phyloP scores from a whole-genome alignment of 768 basidiomycete species.

The Boletus huronensis region DNA sequence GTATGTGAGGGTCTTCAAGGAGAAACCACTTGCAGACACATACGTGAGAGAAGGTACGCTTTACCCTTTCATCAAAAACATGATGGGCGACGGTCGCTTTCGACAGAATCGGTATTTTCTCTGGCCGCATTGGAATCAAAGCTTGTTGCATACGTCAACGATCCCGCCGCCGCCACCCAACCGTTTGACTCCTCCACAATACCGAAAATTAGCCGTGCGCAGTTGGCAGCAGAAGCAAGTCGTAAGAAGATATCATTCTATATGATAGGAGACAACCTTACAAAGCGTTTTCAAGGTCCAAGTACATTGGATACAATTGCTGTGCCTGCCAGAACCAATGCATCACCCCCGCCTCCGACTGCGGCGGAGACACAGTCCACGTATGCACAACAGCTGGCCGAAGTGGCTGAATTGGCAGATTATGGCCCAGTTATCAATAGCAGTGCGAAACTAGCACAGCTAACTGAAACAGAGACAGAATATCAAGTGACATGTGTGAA shows the following conservation, averaged over 20 bases:
- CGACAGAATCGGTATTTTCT: slow-evolving; percentile 88
- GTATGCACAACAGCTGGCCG: slow-evolving; percentile 80
- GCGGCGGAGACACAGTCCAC: slow-evolving; percentile 86
- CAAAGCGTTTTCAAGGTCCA: slow-evolving; percentile 51
- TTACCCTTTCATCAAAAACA: background rate
- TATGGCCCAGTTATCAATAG: slow-evolving; percentile 91
- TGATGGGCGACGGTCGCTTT: background rate
- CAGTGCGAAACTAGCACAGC: slow-evolving; percentile 68
- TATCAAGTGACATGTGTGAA: slow-evolving; percentile 97
- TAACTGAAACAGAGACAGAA: slow-evolving; percentile 97
- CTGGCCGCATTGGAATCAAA: slow-evolving; percentile 86
- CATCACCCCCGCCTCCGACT: slow-evolving; percentile 70
- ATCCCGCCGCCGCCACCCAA: slow-evolving; percentile 61
- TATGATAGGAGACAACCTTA: slow-evolving; percentile 11
- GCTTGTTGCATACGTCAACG: slow-evolving; percentile 90
- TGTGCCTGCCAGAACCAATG: slow-evolving; percentile 57
- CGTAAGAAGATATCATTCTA: slow-evolving; percentile 47
- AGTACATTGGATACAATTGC: slow-evolving; percentile 84
- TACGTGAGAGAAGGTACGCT: slow-evolving; percentile 88
- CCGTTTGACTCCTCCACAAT: slow-evolving; percentile 83
- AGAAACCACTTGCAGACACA: slow-evolving; percentile 72
- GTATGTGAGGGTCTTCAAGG: slow-evolving; percentile 82
- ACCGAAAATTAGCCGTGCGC: slow-evolving; percentile 92
- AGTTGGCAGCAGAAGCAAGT: slow-evolving; percentile 83
- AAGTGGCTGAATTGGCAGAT: slow-evolving; percentile 78